Evolutionary conservation across 2,329 filamentous ascomycete species (phyloP).

Genomic region (Aspergillus piperis): DNA sequence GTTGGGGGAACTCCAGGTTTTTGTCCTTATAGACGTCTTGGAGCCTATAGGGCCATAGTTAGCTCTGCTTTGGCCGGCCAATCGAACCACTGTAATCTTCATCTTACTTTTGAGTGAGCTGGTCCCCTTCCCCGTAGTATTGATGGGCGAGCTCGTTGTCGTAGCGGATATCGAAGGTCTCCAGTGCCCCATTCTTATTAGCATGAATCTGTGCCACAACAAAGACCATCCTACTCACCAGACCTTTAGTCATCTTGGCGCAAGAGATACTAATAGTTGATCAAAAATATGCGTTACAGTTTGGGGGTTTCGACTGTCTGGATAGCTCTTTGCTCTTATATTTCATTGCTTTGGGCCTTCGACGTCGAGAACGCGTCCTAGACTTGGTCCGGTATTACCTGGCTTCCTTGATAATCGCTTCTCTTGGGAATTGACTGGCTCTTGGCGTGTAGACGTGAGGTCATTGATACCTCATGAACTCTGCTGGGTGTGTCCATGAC

Average conservation of each 20-base stretch:
- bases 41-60: not conserved
- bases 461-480: not conserved
- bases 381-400: not conserved
- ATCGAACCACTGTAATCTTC: too few species aligned
- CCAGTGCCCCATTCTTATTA: not conserved
- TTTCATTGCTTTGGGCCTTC: too few species aligned
- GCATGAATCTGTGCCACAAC: not conserved
- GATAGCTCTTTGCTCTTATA: not conserved
- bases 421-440: not conserved
- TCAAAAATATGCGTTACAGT: not conserved
- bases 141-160: slow-evolving; percentile 21
- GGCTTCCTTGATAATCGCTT: not conserved
- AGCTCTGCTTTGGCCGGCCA: not conserved
- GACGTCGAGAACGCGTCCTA: not conserved
- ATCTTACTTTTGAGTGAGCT: slow-evolving; percentile 14
- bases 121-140: slow-evolving; percentile 20
- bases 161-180: slow-evolving; percentile 24
- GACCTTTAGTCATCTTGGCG: not conserved
- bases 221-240: not conserved
- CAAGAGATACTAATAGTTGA: not conserved
- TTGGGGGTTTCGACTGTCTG: not conserved
- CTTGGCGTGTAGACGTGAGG: not conserved
- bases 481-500: not conserved
- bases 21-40: slow-evolving; percentile 15
- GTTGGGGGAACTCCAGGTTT: slow-evolving; percentile 19